Conservation (phyloP, 805 yeast genomes). For the Spencermartinsiella europaea region DNA sequence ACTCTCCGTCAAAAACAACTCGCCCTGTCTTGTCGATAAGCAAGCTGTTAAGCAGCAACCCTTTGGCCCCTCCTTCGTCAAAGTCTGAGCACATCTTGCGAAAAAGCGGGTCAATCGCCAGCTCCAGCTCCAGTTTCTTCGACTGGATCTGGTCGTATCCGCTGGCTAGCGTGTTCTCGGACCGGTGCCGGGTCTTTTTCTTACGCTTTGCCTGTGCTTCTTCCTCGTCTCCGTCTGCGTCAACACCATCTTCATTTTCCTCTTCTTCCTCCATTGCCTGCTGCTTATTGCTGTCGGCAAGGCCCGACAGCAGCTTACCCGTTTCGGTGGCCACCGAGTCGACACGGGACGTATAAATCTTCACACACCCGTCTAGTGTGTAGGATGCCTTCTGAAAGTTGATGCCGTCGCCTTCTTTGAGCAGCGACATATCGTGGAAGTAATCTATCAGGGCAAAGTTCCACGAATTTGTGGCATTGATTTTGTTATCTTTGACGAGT, state of each 20-base stretch:
- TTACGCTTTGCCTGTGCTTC: conserved; percentile 21
- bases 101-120: conserved; percentile 38
- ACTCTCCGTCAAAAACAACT: conserved; percentile 62
- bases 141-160: conserved; percentile 28
- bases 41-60: conserved; percentile 45
- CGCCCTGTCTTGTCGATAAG: conserved; percentile 50
- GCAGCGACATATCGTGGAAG: conserved; percentile 73
- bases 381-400: conserved; percentile 90
- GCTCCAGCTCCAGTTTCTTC: conserved; percentile 34
- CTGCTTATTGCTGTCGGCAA: conserved; percentile 39
- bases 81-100: conserved; percentile 41
- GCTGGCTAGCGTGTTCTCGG: conserved; percentile 30
- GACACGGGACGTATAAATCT: conserved; percentile 84
- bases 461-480: conserved; percentile 84
- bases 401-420: conserved; percentile 70
- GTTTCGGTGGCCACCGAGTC: conserved; percentile 92
- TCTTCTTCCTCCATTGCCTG: conserved; percentile 19
- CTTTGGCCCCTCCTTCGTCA: conserved; percentile 40
- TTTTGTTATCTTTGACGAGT: conserved; percentile 77
- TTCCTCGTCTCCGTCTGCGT: conserved; percentile 41
- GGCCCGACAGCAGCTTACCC: conserved; percentile 72
- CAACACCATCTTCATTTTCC: conserved; percentile 33
- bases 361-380: conserved; percentile 90
- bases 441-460: conserved; percentile 86
- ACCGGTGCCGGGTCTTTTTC: conserved; percentile 18